Percentiles rank a stretch among this genome's conserved stretches.
phyloP scores from a whole-genome alignment of 2,329 filamentous ascomycete species.

The Cadophora luteo-olivacea region DNA sequence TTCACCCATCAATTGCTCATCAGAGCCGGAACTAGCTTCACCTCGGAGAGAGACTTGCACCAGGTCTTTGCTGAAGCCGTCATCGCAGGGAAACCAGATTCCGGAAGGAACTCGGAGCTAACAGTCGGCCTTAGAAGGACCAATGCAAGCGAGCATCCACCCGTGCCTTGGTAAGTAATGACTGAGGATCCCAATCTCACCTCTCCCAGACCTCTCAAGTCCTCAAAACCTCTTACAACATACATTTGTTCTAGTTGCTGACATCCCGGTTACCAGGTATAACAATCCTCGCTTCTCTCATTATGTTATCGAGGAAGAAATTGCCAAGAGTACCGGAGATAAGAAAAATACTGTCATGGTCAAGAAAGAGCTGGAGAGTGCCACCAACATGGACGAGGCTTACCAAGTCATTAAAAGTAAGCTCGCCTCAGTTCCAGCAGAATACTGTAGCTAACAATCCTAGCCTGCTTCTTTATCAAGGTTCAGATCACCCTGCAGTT shows the following conservation, averaged over 20 bases:
- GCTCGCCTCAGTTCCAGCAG: background rate
- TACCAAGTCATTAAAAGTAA: slow-evolving; percentile 14
- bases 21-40: background rate
- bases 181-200: too few species aligned
- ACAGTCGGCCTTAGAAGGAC: background rate
- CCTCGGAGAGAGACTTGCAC: slow-evolving; percentile 7
- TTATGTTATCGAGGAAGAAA: slow-evolving; percentile 10
- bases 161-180: background rate
- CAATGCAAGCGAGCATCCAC: background rate
- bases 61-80: slow-evolving; percentile 12
- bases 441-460: background rate
- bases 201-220: too few species aligned
- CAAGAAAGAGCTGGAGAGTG: slow-evolving; percentile 8
- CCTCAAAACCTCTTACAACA: too few species aligned
- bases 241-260: too few species aligned
- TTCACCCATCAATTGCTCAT: slow-evolving; percentile 10
- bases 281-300: slow-evolving; percentile 13
- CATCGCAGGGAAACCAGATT: background rate
- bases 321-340: slow-evolving; percentile 43
- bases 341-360: slow-evolving; percentile 40
- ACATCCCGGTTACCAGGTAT: background rate
- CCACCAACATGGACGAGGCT: slow-evolving; percentile 12
- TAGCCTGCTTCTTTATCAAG: slow-evolving; percentile 43
- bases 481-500: slow-evolving; percentile 30
- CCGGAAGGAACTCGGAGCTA: background rate